Conservation (phyloP, 139 green algal genomes). For the Tetradesmus lagerheimii region DNA sequence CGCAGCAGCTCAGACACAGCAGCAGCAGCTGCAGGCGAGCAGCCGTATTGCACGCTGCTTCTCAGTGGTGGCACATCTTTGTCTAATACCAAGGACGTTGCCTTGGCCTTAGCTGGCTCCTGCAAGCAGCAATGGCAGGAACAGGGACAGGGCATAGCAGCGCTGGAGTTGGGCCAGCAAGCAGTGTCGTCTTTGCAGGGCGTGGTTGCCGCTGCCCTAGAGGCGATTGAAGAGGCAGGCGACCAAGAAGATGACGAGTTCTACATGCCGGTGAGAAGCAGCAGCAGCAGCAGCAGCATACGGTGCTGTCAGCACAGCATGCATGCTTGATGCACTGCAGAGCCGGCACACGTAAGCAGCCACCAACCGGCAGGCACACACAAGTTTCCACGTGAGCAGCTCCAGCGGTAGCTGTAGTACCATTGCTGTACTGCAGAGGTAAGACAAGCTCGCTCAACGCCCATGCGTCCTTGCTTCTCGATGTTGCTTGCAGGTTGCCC, state of each 20-base stretch:
- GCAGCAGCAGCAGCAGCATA: not conserved
- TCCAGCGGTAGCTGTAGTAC: too few relatives aligned
- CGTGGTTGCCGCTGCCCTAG: constrained; percentile 11
- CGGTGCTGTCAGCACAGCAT: not conserved
- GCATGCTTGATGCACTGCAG: too few relatives aligned
- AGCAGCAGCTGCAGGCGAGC: not conserved
- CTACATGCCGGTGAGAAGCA: constrained; percentile 23
- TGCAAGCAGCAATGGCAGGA: not conserved
- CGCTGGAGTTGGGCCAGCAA: not conserved
- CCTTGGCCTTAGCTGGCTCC: not conserved
- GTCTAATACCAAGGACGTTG: not conserved
- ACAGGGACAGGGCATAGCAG: not conserved
- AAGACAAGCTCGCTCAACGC: too few relatives aligned
- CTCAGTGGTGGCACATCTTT: not conserved
- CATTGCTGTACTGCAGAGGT: too few relatives aligned
- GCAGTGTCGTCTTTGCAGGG: not conserved
- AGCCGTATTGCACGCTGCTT: not conserved
- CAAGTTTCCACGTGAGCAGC: too few relatives aligned
- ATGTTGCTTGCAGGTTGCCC: constrained; percentile 22
- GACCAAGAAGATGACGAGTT: constrained; percentile 23
- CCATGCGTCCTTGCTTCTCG: not conserved
- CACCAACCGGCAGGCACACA: too few relatives aligned
- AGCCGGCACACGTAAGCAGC: too few relatives aligned
- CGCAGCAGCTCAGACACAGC: not conserved
- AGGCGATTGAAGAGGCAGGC: not conserved